Conservation (phyloP, 441 rosid species). For the Populus trichocarpa region DNA sequence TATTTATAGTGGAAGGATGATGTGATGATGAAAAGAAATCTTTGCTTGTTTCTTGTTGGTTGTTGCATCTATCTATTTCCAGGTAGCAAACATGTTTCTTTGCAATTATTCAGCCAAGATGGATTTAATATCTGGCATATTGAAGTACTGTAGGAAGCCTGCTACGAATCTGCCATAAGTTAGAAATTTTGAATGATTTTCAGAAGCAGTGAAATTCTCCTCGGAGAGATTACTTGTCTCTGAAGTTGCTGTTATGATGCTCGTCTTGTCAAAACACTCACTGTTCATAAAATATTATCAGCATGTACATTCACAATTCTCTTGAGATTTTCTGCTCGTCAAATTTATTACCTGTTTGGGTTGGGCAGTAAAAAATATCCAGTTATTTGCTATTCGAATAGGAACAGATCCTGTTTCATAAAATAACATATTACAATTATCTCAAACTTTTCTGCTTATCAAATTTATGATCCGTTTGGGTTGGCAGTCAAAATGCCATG, state of each 20-base stretch:
- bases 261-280: neutral
- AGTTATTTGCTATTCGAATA: neutral
- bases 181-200: neutral
- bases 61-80: neutral
- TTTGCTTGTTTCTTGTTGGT: conserved; percentile 1
- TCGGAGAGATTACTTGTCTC: neutral
- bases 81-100: neutral
- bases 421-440: neutral
- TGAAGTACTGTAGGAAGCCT: neutral
- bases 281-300: neutral
- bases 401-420: neutral
- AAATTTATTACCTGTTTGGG: neutral
- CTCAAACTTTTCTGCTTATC: neutral
- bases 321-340: neutral
- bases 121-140: neutral
- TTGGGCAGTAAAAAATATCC: neutral
- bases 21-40: neutral
- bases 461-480: neutral
- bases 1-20: neutral
- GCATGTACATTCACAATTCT: neutral
- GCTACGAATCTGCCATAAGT: neutral
- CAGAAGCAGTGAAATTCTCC: neutral
- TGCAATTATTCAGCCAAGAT: neutral
- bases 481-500: conserved; percentile 60
- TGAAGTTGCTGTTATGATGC: neutral